These are phyloP conservation scores for Yamadazyma tumulicola DNA, from an alignment of 805 yeast species.

Conservation along the genomic window DNA sequence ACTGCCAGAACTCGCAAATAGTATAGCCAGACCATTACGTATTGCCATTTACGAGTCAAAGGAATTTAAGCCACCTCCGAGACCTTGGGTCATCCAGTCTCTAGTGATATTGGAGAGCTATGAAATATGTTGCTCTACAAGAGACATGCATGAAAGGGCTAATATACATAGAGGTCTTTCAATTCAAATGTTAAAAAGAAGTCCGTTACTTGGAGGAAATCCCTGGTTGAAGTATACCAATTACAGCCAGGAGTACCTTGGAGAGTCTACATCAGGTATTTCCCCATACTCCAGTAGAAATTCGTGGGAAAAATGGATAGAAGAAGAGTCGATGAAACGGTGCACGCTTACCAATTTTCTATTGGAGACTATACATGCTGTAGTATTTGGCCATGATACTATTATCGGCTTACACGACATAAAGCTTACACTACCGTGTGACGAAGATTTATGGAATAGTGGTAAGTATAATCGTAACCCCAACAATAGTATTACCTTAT, in stretches of 20 bases:
- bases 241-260: neutral
- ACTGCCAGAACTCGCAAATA: conserved; percentile 20
- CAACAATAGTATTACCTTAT: conserved; percentile 16
- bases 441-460: conserved; percentile 21
- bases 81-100: conserved; percentile 69
- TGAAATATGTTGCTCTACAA: conserved; percentile 63
- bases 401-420: conserved; percentile 21
- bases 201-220: conserved; percentile 35
- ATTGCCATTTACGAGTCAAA: conserved; percentile 63
- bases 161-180: conserved; percentile 76
- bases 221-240: conserved; percentile 15
- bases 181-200: conserved; percentile 19
- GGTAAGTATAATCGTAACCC: conserved; percentile 12
- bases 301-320: conserved; percentile 28
- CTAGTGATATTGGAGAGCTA: conserved; percentile 64
- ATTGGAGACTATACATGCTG: conserved; percentile 30
- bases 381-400: conserved; percentile 28
- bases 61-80: conserved; percentile 70
- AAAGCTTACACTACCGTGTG: conserved; percentile 22
- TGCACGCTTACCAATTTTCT: conserved; percentile 30
- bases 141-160: conserved; percentile 71
- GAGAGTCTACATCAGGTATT: conserved; percentile 4
- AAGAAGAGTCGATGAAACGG: conserved; percentile 29
- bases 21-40: conserved; percentile 55
- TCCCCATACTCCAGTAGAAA: conserved; percentile 7